A percentile compares a stretch with the other conserved stretches of the same genome.
phyloP scores from a whole-genome alignment of 2,329 filamentous ascomycete genomes.

The Diaporthe humulicola region DNA sequence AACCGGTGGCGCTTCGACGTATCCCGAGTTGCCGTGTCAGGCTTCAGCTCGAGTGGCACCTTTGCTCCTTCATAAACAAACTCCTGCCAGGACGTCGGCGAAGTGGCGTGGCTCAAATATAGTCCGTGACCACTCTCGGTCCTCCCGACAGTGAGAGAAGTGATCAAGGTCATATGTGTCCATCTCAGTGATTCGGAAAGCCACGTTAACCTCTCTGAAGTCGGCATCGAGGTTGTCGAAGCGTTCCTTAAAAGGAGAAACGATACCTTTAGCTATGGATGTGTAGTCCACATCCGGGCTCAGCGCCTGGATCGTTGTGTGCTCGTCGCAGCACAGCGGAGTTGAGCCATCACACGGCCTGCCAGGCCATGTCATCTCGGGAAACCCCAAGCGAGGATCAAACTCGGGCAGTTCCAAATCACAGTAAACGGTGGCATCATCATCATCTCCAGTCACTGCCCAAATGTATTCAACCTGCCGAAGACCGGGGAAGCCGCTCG shows the following conservation, averaged over 20 bases:
- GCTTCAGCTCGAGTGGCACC: slow-evolving; percentile 47
- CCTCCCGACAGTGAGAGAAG: neutral
- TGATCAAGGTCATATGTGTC: neutral
- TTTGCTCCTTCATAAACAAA: slow-evolving; percentile 41
- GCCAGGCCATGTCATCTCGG: no score
- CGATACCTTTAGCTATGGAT: neutral
- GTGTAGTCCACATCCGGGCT: neutral
- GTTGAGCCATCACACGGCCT: neutral
- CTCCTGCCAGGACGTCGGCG: neutral
- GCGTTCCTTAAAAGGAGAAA: neutral
- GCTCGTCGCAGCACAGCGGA: neutral
- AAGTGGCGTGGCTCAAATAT: neutral
- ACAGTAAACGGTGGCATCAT: no score
- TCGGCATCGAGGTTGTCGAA: neutral
- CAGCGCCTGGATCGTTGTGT: neutral
- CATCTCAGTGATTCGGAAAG: neutral
- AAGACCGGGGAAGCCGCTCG: neutral
- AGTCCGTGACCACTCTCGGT: neutral
- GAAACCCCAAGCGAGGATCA: no score
- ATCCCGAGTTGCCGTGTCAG: slow-evolving; percentile 44
- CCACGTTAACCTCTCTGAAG: neutral
- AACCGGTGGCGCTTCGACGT: slow-evolving; percentile 43
- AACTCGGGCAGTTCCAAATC: no score
- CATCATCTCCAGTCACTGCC: no score
- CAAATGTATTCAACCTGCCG: neutral